A percentile compares a stretch with the other conserved stretches of the same genome.
Evolutionary conservation across 257 asterid species (phyloP).

Genomic region (Scutellaria baicalensis): DNA sequence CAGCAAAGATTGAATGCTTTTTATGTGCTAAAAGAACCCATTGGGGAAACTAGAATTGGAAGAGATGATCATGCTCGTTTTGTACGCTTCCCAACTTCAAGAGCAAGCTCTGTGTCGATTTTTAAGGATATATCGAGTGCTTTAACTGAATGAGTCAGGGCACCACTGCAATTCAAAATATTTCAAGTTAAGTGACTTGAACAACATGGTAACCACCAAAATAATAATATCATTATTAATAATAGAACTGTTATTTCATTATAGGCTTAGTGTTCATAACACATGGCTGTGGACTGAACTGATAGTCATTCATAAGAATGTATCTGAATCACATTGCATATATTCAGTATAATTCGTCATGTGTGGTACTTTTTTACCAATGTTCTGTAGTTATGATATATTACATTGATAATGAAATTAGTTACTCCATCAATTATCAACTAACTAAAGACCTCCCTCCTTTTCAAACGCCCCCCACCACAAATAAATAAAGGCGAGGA

Average conservation of each 20-base stretch:
- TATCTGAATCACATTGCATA: background rate
- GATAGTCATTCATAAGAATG: background rate
- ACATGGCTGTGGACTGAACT: background rate
- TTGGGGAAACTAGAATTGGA: background rate
- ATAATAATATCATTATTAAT: background rate
- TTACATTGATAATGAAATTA: background rate
- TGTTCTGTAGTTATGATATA: background rate
- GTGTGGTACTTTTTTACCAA: background rate
- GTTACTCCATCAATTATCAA: no score
- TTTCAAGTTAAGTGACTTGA: background rate
- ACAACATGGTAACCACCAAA: background rate
- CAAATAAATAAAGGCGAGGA: background rate
- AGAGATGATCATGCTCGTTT: constrained; percentile 63
- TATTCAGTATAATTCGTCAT: no score
- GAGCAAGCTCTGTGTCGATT: constrained; percentile 96
- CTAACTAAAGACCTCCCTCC: background rate
- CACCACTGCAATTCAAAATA: constrained; percentile 57
- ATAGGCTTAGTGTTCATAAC: background rate
- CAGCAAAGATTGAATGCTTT: background rate
- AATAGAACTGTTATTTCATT: background rate
- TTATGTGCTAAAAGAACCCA: background rate
- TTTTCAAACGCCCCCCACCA: background rate
- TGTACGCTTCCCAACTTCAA: constrained; percentile 84
- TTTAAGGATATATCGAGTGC: constrained; percentile 94
- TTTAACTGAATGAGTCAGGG: constrained; percentile 90